These are phyloP conservation scores for Ogataea allantospora DNA, from an alignment of 805 yeast genomes.

Conservation along the genomic window DNA sequence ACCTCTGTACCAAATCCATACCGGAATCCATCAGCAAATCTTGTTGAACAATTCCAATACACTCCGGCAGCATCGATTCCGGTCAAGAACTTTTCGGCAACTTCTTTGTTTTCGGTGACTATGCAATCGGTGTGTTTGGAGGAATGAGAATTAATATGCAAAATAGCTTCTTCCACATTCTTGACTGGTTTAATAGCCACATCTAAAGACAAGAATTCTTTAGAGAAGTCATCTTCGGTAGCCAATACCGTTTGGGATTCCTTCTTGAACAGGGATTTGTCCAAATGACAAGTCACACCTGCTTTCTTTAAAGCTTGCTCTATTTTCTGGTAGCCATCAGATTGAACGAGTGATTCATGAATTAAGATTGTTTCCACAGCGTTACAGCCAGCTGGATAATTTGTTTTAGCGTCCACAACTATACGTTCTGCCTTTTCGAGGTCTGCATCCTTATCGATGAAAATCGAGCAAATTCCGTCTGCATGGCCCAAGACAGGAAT, in stretches of 20 bases:
- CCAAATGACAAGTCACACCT: slow-evolving; percentile 73
- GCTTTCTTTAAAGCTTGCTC: slow-evolving; percentile 47
- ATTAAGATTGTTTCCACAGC: slow-evolving; percentile 88
- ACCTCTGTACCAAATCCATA: slow-evolving; percentile 99
- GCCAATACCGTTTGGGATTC: slow-evolving; percentile 40
- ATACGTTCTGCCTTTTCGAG: slow-evolving; percentile 72
- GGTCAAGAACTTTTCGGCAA: slow-evolving; percentile 74
- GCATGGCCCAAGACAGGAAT: slow-evolving; percentile 99
- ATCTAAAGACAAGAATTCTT: slow-evolving; percentile 81
- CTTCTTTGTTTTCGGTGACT: slow-evolving; percentile 67
- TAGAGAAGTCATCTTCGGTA: slow-evolving; percentile 67
- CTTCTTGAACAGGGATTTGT: slow-evolving; percentile 45
- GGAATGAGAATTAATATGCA: slow-evolving; percentile 85
- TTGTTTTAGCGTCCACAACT: slow-evolving; percentile 84
- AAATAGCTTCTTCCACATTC: slow-evolving; percentile 68
- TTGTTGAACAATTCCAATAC: slow-evolving; percentile 94
- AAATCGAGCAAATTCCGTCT: slow-evolving; percentile 93
- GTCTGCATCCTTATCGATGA: slow-evolving; percentile 76
- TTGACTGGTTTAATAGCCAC: slow-evolving; percentile 68
- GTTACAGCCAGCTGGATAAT: slow-evolving; percentile 99
- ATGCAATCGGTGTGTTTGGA: slow-evolving; percentile 96
- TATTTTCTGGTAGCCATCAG: slow-evolving; percentile 17
- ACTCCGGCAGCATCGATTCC: slow-evolving; percentile 95
- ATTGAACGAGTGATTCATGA: slow-evolving; percentile 40
- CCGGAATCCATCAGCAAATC: slow-evolving; percentile 98